These are phyloP conservation scores for Sordariomycetes sp. DNA, from an alignment of 2,329 filamentous ascomycete species.

Conservation along the genomic window DNA sequence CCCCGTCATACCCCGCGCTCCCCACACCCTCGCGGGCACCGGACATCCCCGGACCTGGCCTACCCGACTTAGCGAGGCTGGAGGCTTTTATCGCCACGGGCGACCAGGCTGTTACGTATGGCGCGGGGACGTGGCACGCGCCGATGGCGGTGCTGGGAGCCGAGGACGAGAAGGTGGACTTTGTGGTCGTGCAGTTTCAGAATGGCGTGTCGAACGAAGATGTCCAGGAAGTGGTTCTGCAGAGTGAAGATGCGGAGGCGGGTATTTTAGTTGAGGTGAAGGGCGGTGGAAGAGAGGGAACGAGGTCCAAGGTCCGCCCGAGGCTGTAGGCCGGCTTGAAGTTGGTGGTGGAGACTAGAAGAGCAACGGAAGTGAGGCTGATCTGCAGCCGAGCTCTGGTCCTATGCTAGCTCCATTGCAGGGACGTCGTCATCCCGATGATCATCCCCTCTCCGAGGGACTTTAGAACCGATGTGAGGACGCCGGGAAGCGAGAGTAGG, in stretches of 20 bases:
- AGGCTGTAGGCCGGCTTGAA: not conserved
- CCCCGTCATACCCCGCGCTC: conserved; percentile 7
- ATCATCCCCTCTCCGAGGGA: too few relatives aligned
- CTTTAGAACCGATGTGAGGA: too few relatives aligned
- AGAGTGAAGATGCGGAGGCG: conserved; percentile 19
- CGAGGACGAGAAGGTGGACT: conserved; percentile 54
- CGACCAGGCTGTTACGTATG: conserved; percentile 83
- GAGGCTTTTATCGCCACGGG: conserved; percentile 70
- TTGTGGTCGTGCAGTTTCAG: conserved; percentile 80
- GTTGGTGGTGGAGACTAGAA: not conserved
- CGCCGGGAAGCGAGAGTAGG: too few relatives aligned
- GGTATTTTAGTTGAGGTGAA: not conserved
- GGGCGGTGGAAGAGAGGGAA: not conserved
- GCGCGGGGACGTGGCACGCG: conserved; percentile 86
- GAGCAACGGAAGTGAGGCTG: not conserved
- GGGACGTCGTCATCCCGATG: too few relatives aligned
- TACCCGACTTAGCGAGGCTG: conserved; percentile 62
- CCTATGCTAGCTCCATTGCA: too few relatives aligned
- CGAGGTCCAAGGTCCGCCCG: not conserved
- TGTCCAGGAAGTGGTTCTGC: conserved; percentile 63
- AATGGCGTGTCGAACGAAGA: conserved; percentile 78
- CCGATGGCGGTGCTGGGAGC: conserved; percentile 82
- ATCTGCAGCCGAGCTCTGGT: too few relatives aligned
- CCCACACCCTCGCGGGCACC: conserved; percentile 13
- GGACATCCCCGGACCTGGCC: conserved; percentile 45